Conservation (phyloP, 1,284 basidiomycete species). For the Cerrena zonata region DNA sequence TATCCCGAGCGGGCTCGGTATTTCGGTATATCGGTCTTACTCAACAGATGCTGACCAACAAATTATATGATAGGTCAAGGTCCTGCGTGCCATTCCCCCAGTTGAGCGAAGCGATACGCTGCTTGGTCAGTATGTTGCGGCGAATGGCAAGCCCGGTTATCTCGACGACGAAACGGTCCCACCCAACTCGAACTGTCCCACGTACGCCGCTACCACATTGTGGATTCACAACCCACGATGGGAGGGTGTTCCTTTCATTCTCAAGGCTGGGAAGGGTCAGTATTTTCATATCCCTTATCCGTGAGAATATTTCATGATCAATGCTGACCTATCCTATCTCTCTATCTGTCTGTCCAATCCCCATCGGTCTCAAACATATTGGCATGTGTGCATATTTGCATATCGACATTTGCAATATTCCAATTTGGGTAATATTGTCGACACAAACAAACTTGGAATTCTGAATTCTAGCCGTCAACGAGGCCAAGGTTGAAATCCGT, state of each 20-base stretch:
- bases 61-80: constrained; percentile 78
- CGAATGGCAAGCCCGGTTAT: constrained; percentile 92
- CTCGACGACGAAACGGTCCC: constrained; percentile 93
- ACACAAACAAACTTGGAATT: too few relatives aligned
- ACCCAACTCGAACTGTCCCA: constrained; percentile 85
- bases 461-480: constrained; percentile 70
- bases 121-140: constrained; percentile 85
- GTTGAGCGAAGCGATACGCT: constrained; percentile 75
- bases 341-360: background rate
- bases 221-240: constrained; percentile 92
- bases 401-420: too few relatives aligned
- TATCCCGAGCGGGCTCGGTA: too few relatives aligned
- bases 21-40: too few relatives aligned
- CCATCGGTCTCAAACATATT: too few relatives aligned
- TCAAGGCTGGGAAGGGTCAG: constrained; percentile 92
- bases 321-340: background rate
- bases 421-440: too few relatives aligned
- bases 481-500: constrained; percentile 93
- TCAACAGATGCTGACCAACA: background rate
- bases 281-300: constrained; percentile 4
- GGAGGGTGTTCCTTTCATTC: constrained; percentile 96
- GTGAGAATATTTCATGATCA: background rate
- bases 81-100: constrained; percentile 82
- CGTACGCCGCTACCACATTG: constrained; percentile 82
- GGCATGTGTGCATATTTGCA: too few relatives aligned